Conservation (phyloP, 2,329 filamentous ascomycete genomes). For the Xylariaceae sp. region DNA sequence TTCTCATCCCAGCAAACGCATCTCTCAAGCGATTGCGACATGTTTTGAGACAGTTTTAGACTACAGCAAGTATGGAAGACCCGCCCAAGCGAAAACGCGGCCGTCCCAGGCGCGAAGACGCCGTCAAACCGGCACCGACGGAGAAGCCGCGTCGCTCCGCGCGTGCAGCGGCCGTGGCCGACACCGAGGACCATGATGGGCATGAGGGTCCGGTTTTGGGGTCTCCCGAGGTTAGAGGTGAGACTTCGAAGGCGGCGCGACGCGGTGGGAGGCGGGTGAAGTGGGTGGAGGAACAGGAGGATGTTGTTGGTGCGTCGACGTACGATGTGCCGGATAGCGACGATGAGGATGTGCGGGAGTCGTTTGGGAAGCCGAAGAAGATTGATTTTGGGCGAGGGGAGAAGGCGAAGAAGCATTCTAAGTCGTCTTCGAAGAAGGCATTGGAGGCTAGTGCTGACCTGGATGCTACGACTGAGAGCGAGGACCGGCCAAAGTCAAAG, state of each 20-base stretch:
- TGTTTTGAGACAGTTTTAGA: constrained; percentile 1
- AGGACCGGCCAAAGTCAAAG: constrained; percentile 5
- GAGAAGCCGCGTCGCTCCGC: neutral
- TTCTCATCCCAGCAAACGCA: too few species aligned
- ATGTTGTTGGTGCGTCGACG: constrained; percentile 10
- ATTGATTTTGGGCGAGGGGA: constrained; percentile 18
- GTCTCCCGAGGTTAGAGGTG: constrained; percentile 24
- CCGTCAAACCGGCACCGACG: constrained; percentile 20
- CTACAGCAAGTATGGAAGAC: constrained; percentile 18
- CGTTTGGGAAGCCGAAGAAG: constrained; percentile 25
- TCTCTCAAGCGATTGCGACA: neutral
- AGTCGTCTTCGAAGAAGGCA: constrained; percentile 16
- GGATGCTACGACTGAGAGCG: constrained; percentile 1
- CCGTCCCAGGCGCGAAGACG: constrained; percentile 27
- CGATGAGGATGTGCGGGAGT: constrained; percentile 13
- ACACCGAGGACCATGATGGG: constrained; percentile 6
- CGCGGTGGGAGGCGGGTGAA: constrained; percentile 8
- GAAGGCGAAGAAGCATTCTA: neutral
- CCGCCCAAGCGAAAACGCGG: constrained; percentile 20
- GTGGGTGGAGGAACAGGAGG: constrained; percentile 5
- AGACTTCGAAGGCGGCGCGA: constrained; percentile 16
- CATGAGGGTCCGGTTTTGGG: constrained; percentile 23
- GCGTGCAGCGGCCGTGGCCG: neutral
- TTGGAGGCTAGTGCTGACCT: constrained; percentile 30
- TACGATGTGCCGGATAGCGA: constrained; percentile 23